Evolutionary conservation across 192 early-diverging fungal genomes (phyloP).

Genomic region (Umbelopsis ramanniana): DNA sequence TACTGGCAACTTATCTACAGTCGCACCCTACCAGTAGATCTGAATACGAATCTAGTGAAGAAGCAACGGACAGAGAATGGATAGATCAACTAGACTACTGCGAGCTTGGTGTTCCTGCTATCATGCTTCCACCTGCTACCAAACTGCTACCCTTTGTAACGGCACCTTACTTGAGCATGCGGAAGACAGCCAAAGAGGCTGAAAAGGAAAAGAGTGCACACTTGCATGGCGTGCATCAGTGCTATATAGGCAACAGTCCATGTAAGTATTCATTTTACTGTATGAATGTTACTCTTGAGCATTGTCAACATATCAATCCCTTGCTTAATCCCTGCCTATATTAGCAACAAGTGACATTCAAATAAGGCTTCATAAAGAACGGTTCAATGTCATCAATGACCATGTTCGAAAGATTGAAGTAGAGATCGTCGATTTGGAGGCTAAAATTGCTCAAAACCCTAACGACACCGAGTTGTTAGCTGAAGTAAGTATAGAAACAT

Average conservation of each 20-base stretch:
- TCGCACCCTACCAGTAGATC: background rate
- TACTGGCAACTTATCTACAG: conserved; percentile 19
- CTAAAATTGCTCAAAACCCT: conserved; percentile 39
- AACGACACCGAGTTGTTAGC: conserved; percentile 44
- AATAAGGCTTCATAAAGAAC: conserved; percentile 47
- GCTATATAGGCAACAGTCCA: conserved; percentile 25
- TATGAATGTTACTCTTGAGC: background rate
- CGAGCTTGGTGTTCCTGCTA: conserved; percentile 33
- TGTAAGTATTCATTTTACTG: conserved; percentile 3
- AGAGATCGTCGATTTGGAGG: conserved; percentile 46
- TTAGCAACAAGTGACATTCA: conserved; percentile 56
- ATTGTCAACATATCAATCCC: background rate
- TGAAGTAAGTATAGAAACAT: conserved; percentile 18
- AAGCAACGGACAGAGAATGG: conserved; percentile 33
- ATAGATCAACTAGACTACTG: conserved; percentile 47
- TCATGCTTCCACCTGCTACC: conserved; percentile 27
- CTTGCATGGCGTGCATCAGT: conserved; percentile 9
- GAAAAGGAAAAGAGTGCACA: background rate
- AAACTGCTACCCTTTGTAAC: conserved; percentile 55
- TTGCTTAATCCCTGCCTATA: background rate
- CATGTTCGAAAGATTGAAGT: conserved; percentile 51
- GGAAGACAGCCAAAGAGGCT: background rate
- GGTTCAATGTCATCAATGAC: conserved; percentile 51
- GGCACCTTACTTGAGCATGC: conserved; percentile 44
- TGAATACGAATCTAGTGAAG: background rate